These are phyloP conservation scores for Rubus parviflorus DNA, from an alignment of 306 rosid species.

Conservation along the genomic window DNA sequence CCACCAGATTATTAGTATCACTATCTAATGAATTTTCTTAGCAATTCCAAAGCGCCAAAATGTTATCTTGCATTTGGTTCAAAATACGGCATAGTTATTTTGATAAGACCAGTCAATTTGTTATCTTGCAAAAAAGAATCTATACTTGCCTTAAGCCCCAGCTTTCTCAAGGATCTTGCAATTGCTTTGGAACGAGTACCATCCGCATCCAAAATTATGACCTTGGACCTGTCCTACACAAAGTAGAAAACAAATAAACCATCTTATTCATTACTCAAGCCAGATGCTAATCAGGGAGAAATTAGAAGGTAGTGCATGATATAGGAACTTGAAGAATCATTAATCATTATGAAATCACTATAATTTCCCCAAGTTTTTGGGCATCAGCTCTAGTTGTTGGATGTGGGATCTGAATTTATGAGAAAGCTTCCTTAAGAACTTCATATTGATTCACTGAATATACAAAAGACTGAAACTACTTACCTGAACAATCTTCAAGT, in stretches of 20 bases:
- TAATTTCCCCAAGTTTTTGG: not conserved
- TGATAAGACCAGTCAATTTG: not conserved
- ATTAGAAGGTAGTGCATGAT: slow-evolving; percentile 17
- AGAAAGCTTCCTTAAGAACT: slow-evolving; percentile 21
- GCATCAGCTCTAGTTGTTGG: not conserved
- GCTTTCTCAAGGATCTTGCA: slow-evolving; percentile 84
- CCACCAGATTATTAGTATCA: slow-evolving; percentile 14
- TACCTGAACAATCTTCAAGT: slow-evolving; percentile 86
- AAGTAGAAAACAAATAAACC: slow-evolving; percentile 49
- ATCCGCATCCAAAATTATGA: slow-evolving; percentile 85
- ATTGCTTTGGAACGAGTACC: slow-evolving; percentile 79
- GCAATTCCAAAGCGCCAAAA: slow-evolving; percentile 4
- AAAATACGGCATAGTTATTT: not conserved
- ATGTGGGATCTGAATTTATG: not conserved
- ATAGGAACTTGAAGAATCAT: slow-evolving; percentile 14
- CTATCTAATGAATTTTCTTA: not conserved
- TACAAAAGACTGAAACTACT: slow-evolving; percentile 29
- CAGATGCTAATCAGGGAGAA: slow-evolving; percentile 26
- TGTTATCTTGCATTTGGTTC: not conserved
- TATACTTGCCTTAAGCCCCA: slow-evolving; percentile 77
- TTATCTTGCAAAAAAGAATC: not conserved
- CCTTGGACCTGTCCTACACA: slow-evolving; percentile 94
- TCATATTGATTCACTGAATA: not conserved
- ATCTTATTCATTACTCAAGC: slow-evolving; percentile 48
- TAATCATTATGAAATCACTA: not conserved